Base-by-base conservation (phyloP, 2,329 filamentous ascomycete genomes). In the Metarhizium brunneum region DNA sequence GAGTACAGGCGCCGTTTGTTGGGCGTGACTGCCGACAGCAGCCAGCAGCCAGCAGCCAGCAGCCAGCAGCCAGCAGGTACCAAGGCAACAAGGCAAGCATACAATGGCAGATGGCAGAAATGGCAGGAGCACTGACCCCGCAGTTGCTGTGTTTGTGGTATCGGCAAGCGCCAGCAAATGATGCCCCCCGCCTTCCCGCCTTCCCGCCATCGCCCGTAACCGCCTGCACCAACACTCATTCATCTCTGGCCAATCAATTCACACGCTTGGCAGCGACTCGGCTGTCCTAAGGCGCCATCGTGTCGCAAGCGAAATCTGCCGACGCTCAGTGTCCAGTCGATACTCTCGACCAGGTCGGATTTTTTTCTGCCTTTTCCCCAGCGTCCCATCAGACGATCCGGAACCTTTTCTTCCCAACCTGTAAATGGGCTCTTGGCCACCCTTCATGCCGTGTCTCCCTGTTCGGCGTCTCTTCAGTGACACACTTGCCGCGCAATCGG, bases 171-270 rank as follows among this genome's bases (percentile, higher is more conserved):
- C 52, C 42, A 43, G 35, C 45, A 3, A 54, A 49, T 32, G 16
- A 42, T 5, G 29, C 45, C 52, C 45, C 52, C 52, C n/a, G 13
- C 36, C n/a, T n/a, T 29, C 45, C 25, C 20, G 14, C 52, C 45
- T 35, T 7, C 25, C 25, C 32, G 32, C 32, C 32, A 35, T 25
- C 25, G 25, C 25, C 25, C 25, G 8, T 36, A 47, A 25, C 52
- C 40, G 42, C 52, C 47, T 10, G 14, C 7, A 38, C 51, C 13
- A 25, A 25, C 25, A 25, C 25, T 25, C 14, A 11, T 25, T 11
- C 8, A 6, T 25, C 5, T 38, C 48, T 8, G 5, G 43, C 54
- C 54, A 55, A 55, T 55, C 54, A 52, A 49, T 32, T 36, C 54
- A 47, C 32, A 47, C 50, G 40, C 43, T 49, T 43, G 49, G 14